Base-by-base conservation (phyloP, 2,329 filamentous ascomycete genomes). In the Taxawa tesnikishii region DNA sequence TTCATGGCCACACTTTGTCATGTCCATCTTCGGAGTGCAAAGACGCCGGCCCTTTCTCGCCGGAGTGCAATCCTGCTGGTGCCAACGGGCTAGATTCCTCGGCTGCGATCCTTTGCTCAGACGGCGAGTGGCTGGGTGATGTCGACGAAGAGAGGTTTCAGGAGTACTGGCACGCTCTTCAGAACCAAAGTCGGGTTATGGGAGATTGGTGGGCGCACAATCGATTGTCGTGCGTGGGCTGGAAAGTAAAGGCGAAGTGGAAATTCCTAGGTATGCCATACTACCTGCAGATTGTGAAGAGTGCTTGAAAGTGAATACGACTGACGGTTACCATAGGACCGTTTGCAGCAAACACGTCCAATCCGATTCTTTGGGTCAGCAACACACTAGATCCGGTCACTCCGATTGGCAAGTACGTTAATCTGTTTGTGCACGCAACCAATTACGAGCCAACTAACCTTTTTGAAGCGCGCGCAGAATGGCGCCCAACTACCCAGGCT, bases 351-450 rank as follows among this genome's bases (percentile, higher is more conserved):
- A 53, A 61, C 16, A 70, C 64, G 4, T 55, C 60, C 4, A 60
- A 68, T 40, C 73, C 73, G 1, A 54, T 77, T 17, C 56, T 77
- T 7, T 69, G 73, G 43, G 51, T 75, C 6, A 65, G 63, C 19
- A 74, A 70, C 42, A 67, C 63, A 0, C 58, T 67, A 9, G 73
- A 77, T 36, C 74, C 75, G 0, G 68, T 77, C 1, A 76, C 71
- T 0, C 71, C 72, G 3, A 49, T 75, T 6, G 41, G 44, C 19
- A 23, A 23, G 19, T 23, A n/a, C 8, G 19, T 23, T 23, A n/a
- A n/a, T 23, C n/a, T 8, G 19, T n/a, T 23, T 14, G 17, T 15
- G 31, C 15, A 26, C 6, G 18, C 11, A 14, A 19, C 26, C n/a
- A n/a, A n/a, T n/a, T n/a, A n/a, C n/a, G n/a, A n/a, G n/a, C n/a